A percentile compares a stretch with the other conserved stretches of the same genome.
Evolutionary conservation across 495 filamentous ascomycete genomes (phyloP).

Genomic region (Neurospora hispaniola): DNA sequence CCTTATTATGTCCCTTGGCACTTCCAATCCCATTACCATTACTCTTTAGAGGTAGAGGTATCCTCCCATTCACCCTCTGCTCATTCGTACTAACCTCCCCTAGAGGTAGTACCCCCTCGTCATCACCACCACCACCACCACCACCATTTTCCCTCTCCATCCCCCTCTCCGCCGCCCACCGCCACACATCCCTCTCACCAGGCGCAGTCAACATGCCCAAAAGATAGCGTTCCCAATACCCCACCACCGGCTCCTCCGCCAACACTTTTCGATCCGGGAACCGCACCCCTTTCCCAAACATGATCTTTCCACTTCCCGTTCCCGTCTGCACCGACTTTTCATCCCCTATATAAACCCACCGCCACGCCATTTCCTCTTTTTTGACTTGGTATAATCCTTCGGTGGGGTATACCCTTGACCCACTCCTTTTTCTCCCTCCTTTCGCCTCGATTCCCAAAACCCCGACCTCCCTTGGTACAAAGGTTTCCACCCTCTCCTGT

Average conservation of each 20-base stretch:
- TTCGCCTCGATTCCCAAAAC: background rate
- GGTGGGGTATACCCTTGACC: slow-evolving; percentile 9
- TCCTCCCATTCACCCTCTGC: background rate
- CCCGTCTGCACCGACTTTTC: slow-evolving; percentile 27
- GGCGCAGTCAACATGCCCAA: slow-evolving; percentile 8
- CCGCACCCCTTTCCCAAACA: slow-evolving; percentile 23
- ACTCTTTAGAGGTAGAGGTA: too few species aligned
- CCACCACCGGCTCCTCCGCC: slow-evolving; percentile 22
- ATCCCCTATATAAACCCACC: slow-evolving; percentile 27
- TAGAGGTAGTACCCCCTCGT: background rate
- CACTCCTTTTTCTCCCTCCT: too few species aligned
- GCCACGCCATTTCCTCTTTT: slow-evolving; percentile 14
- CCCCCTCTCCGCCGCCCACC: slow-evolving; percentile 8
- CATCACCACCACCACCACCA: too few species aligned
- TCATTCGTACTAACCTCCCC: background rate
- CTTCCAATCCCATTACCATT: background rate
- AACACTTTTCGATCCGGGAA: slow-evolving; percentile 21
- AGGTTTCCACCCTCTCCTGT: background rate
- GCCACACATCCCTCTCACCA: slow-evolving; percentile 18
- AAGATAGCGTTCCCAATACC: slow-evolving; percentile 21
- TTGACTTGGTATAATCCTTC: slow-evolving; percentile 6
- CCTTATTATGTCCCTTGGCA: too few species aligned
- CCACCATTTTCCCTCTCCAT: background rate
- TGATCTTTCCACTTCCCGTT: slow-evolving; percentile 16
- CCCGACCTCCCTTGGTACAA: slow-evolving; percentile 4